Conservation (phyloP, 345 rosid species). For the Eucalyptus sp. region DNA sequence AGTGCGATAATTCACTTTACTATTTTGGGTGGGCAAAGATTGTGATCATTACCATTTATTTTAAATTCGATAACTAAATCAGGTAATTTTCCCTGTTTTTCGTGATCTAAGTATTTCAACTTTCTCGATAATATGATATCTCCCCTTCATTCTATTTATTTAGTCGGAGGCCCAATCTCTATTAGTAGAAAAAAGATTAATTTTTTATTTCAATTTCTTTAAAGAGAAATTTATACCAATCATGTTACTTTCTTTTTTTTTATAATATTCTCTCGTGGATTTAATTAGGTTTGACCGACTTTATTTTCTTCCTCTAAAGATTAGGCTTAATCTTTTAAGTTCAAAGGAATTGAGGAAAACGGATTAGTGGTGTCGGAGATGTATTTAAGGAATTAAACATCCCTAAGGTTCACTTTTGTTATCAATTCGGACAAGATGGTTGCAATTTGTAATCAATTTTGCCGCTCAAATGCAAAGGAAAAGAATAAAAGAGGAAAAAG, state of each 20-base stretch:
- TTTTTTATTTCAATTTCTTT: fast-evolving
- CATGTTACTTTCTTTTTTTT: fast-evolving
- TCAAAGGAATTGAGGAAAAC: not conserved
- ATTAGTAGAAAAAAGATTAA: not conserved
- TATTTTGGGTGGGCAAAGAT: fast-evolving
- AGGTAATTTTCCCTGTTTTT: fast-evolving
- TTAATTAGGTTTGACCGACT: not conserved
- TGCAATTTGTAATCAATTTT: not conserved
- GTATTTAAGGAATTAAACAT: not conserved
- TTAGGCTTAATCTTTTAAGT: not conserved
- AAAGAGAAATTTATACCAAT: not conserved
- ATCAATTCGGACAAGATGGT: not conserved
- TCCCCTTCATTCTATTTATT: fast-evolving
- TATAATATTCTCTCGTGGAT: not conserved
- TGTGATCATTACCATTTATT: not conserved
- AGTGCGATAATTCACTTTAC: no score
- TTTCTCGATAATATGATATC: fast-evolving
- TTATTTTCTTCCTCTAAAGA: not conserved
- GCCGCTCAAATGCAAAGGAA: not conserved
- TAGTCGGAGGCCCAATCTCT: fast-evolving
- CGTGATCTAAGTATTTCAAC: fast-evolving
- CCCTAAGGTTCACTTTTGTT: not conserved
- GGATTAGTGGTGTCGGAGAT: not conserved
- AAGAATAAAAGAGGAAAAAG: not conserved
- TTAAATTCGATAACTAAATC: not conserved